phyloP scores from a whole-genome alignment of 306 rosid species.

The Herpetospermum pedunculosum region DNA sequence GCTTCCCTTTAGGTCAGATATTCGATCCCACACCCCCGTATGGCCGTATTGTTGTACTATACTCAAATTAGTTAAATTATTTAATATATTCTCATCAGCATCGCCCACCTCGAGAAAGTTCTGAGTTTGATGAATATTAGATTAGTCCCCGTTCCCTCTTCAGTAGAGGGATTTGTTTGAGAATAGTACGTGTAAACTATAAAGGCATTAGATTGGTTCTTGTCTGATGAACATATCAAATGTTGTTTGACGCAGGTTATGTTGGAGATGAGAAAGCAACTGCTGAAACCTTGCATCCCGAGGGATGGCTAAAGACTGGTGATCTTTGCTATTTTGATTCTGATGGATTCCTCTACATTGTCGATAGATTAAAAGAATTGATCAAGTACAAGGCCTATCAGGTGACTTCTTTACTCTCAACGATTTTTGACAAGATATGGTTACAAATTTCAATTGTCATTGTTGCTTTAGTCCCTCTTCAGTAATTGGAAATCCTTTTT shows the following conservation, averaged over 20 bases:
- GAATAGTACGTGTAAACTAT: not conserved
- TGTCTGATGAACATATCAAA: not conserved
- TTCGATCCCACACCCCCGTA: too few species aligned
- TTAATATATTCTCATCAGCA: not conserved
- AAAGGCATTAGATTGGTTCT: not conserved
- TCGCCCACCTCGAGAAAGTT: not conserved
- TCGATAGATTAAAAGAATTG: conserved; percentile 84
- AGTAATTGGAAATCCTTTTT: not conserved
- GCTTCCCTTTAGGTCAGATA: too few species aligned
- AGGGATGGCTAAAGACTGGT: conserved; percentile 88
- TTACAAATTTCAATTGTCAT: not conserved
- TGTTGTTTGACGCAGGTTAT: conserved; percentile 42
- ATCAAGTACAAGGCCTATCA: conserved; percentile 91
- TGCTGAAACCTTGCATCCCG: conserved; percentile 63
- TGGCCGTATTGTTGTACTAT: too few species aligned
- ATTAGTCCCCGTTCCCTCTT: not conserved
- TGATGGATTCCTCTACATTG: conserved; percentile 63
- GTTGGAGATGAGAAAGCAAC: conserved; percentile 75
- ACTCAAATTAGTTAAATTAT: not conserved
- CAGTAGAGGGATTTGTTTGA: not conserved
- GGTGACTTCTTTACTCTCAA: conserved; percentile 30
- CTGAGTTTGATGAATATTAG: not conserved
- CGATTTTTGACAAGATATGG: not conserved
- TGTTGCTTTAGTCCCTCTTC: not conserved
- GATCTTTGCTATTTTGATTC: conserved; percentile 92